Conservation (phyloP, 2,329 filamentous ascomycete genomes). For the Dactylellina sp. region DNA sequence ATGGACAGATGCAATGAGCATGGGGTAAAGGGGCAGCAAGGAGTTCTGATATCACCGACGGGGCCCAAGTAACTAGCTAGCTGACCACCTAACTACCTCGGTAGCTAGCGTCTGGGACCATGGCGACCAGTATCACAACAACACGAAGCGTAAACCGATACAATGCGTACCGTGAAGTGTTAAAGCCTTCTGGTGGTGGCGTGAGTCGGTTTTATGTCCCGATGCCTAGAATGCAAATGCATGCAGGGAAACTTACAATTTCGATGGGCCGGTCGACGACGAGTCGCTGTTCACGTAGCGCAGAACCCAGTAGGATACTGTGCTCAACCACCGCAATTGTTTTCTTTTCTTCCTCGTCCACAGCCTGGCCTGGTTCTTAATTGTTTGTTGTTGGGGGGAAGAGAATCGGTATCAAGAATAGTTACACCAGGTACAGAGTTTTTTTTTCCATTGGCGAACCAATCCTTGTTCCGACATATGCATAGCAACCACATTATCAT, state of each 20-base stretch:
- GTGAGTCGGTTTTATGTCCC: constrained; percentile 24
- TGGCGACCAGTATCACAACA: not conserved
- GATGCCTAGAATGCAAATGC: constrained; percentile 12
- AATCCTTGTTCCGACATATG: constrained; percentile 33
- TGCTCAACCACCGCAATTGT: constrained; percentile 17
- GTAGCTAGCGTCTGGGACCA: too few species aligned
- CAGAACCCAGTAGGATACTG: too few species aligned
- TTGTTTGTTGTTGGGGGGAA: constrained; percentile 20
- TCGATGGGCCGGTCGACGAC: constrained; percentile 31
- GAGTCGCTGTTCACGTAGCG: too few species aligned
- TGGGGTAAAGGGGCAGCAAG: not conserved
- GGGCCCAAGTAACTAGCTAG: too few species aligned
- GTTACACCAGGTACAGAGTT: constrained; percentile 52
- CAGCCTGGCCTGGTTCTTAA: not conserved
- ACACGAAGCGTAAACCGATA: not conserved
- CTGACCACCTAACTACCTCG: too few species aligned
- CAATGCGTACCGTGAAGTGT: not conserved
- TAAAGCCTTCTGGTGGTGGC: not conserved
- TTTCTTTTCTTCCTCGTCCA: constrained; percentile 1
- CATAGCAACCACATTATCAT: constrained; percentile 36
- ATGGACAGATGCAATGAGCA: not conserved
- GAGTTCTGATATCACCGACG: not conserved
- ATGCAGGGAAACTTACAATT: constrained; percentile 25
- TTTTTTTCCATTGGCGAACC: constrained; percentile 33
- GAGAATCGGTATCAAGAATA: constrained; percentile 47